A percentile compares a stretch with the other conserved stretches of the same genome.
Conservation (phyloP, 2,329 filamentous ascomycete genomes). For the Mollisia scopiformis region DNA sequence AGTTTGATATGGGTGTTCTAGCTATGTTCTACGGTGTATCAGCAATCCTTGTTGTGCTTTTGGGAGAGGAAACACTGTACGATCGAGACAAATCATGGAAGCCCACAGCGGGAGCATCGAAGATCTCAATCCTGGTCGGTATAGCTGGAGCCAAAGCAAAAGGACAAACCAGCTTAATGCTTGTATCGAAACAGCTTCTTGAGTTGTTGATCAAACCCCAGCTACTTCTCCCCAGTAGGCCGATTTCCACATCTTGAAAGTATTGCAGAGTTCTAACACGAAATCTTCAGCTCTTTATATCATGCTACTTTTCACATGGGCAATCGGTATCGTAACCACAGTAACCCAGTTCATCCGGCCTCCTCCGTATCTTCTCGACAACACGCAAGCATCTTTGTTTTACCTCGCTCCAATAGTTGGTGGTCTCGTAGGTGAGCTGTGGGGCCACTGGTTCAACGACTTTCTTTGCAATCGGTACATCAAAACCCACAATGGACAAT, state of each 20-base stretch:
- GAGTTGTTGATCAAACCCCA: slow-evolving; percentile 2
- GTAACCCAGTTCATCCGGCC: slow-evolving; percentile 28
- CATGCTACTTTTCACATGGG: slow-evolving; percentile 21
- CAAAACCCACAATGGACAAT: slow-evolving; percentile 28
- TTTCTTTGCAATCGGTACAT: slow-evolving; percentile 32
- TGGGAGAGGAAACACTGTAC: slow-evolving; percentile 13
- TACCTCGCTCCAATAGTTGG: slow-evolving; percentile 35
- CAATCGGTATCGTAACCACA: slow-evolving; percentile 30
- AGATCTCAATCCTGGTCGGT: slow-evolving; percentile 5
- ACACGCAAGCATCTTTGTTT: slow-evolving; percentile 23
- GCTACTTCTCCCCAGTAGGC: slow-evolving; percentile 6
- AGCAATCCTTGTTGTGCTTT: slow-evolving; percentile 1
- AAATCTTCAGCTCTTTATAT: not conserved
- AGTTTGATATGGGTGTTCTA: slow-evolving; percentile 8
- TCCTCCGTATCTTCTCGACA: slow-evolving; percentile 27
- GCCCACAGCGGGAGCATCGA: slow-evolving; percentile 3
- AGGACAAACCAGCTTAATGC: slow-evolving; percentile 2
- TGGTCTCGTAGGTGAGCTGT: slow-evolving; percentile 30
- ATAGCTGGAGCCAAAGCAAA: slow-evolving; percentile 6
- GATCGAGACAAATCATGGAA: slow-evolving; percentile 9
- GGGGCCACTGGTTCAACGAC: slow-evolving; percentile 36
- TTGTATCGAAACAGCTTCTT: slow-evolving; percentile 4
- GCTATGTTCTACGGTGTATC: slow-evolving; percentile 8
- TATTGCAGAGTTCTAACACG: not conserved
- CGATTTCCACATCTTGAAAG: not conserved